Percentiles rank a stretch among this genome's conserved stretches.
phyloP scores from a whole-genome alignment of 768 basidiomycete genomes.

The Sarcomyxa edulis region DNA sequence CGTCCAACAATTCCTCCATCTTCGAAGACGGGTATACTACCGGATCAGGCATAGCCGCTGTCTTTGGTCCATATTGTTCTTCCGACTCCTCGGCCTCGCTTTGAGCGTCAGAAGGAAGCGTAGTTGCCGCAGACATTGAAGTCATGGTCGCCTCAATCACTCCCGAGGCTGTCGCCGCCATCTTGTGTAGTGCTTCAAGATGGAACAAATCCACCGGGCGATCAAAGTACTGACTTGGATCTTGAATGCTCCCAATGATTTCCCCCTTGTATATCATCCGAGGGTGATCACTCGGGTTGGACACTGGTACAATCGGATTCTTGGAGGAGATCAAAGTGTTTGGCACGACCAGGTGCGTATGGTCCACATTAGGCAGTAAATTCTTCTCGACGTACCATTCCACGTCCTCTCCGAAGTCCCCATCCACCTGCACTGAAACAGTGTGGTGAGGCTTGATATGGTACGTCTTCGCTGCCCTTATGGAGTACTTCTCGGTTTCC shows the following conservation, averaged over 20 bases:
- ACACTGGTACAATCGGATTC: too few species aligned
- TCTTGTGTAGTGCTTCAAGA: neutral
- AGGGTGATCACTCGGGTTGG: constrained; percentile 5
- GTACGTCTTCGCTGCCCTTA: too few species aligned
- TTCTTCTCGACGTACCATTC: too few species aligned
- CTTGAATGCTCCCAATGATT: constrained; percentile 6
- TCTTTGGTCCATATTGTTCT: constrained; percentile 17
- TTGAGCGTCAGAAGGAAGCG: constrained; percentile 1
- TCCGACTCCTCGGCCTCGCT: constrained; percentile 7
- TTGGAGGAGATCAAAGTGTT: too few species aligned
- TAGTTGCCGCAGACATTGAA: too few species aligned
- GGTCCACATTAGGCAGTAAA: too few species aligned
- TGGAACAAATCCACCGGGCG: constrained; percentile 1
- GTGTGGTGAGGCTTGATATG: too few species aligned
- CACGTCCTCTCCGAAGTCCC: too few species aligned
- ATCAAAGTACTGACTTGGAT: constrained; percentile 7
- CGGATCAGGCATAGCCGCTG: constrained; percentile 15
- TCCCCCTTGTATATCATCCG: constrained; percentile 10
- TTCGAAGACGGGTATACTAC: constrained; percentile 3
- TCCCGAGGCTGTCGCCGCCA: constrained; percentile 3
- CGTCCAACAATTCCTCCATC: constrained; percentile 8
- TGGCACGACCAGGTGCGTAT: too few species aligned
- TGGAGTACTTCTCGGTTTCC: too few species aligned
- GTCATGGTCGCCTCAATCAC: constrained; percentile 5
- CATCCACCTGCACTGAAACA: too few species aligned